These are phyloP conservation scores for Ophiosphaerella korrae DNA, from an alignment of 2,329 filamentous ascomycete species.

Conservation along the genomic window DNA sequence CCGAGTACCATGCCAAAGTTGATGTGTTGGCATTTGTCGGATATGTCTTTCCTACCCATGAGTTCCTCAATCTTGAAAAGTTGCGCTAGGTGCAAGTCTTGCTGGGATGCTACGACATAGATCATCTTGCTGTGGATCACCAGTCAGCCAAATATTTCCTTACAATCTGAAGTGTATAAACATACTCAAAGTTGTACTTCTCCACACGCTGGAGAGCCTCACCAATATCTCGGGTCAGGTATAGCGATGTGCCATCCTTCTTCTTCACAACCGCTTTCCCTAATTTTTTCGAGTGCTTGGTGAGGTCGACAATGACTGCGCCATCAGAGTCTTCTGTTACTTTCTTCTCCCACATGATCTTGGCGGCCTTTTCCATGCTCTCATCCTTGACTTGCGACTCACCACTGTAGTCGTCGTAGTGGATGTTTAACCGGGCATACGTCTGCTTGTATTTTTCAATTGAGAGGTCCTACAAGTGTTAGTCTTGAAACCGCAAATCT, in stretches of 20 bases:
- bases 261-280: constrained; percentile 70
- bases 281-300: constrained; percentile 71
- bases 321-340: constrained; percentile 69
- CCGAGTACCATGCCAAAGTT: constrained; percentile 71
- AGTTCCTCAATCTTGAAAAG: constrained; percentile 69
- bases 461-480: constrained; percentile 55
- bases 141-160: no score
- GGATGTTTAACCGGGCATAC: constrained; percentile 68
- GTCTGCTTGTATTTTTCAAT: constrained; percentile 69
- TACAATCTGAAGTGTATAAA: neutral
- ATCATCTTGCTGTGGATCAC: constrained; percentile 60
- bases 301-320: constrained; percentile 71
- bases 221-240: constrained; percentile 72
- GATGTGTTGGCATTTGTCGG: constrained; percentile 65
- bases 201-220: constrained; percentile 67
- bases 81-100: constrained; percentile 68
- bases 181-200: constrained; percentile 63
- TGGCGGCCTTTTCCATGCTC: constrained; percentile 66
- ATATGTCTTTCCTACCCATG: constrained; percentile 65
- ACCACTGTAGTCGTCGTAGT: constrained; percentile 69
- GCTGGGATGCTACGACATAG: constrained; percentile 68
- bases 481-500: neutral
- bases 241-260: constrained; percentile 70
- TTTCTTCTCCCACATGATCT: constrained; percentile 62
- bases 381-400: constrained; percentile 70